Percentiles rank a stretch among this genome's conserved stretches.
Conservation (phyloP, 179 eudicot genomes). For the Pouteria campechiana region DNA sequence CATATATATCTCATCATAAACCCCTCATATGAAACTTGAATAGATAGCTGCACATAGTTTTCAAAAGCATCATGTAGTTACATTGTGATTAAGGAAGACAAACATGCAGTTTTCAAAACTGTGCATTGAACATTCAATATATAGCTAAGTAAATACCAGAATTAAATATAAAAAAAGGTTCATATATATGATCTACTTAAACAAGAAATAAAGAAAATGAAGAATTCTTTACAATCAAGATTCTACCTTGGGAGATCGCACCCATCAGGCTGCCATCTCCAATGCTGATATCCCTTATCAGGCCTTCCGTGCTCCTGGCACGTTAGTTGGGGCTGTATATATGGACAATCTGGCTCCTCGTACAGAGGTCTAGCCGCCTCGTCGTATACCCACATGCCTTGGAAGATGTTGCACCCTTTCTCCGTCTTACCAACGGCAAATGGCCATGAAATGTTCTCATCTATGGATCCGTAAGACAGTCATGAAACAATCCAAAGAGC, state of each 20-base stretch:
- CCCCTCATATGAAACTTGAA: no score
- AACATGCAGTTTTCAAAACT: no score
- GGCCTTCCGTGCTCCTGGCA: slow-evolving; percentile 85
- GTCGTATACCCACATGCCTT: slow-evolving; percentile 75
- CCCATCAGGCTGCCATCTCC: slow-evolving; percentile 88
- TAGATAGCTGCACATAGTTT: no score
- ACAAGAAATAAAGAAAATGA: background rate
- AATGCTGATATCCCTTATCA: slow-evolving; percentile 52
- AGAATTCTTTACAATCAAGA: background rate
- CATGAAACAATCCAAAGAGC: background rate
- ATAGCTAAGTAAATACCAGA: background rate
- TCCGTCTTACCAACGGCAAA: slow-evolving; percentile 40
- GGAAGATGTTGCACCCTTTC: slow-evolving; percentile 56
- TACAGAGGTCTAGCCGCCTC: slow-evolving; percentile 48
- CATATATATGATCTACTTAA: background rate
- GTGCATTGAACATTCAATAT: no score
- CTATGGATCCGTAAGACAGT: slow-evolving; percentile 7
- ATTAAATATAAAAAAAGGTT: background rate
- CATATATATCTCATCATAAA: no score
- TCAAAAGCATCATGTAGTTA: no score
- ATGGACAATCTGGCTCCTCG: slow-evolving; percentile 77
- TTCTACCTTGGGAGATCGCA: slow-evolving; percentile 74
- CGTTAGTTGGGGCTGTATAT: slow-evolving; percentile 72
- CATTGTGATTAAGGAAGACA: no score
- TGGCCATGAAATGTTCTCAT: slow-evolving; percentile 25